Evolutionary conservation across 768 basidiomycete species (phyloP), one percentile per base, ranked within the genome.

Genomic region (Stropharia rugosoannulata): DNA sequence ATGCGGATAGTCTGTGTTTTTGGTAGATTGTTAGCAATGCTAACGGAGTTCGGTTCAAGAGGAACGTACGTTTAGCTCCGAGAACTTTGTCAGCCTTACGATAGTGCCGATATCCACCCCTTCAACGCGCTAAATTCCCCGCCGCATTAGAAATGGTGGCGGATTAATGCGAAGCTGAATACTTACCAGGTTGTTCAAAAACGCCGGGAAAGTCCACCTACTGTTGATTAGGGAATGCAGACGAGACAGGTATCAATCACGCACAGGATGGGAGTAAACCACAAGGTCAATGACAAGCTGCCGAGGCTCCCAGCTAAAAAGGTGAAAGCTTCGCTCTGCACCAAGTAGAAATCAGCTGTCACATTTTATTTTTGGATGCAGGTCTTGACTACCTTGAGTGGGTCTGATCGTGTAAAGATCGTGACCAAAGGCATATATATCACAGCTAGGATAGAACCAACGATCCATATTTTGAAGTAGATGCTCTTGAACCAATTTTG

Each of bases 401-500:
- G 79, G 61, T 91, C 78, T 0, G 65, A 42, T 19, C 85, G 81
- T 0, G 86, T 86, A 50, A 90, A 70, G 36, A 83, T 78, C 5
- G 89, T 84, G 9, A 91, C 77, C 37, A 87, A 66, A 1, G 90
- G 90, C 83, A 93, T 85, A 64, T 81, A 86, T 12, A 80, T 56
- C 4, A 90, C 54, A 0, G 87, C 86, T 10, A 81, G 38, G 13
- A 72, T 43, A 7, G 90, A 89, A 10, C 91, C 90, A 22, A 79
- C 58, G 13, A 80, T 70, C 92, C 91, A 93, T 2, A 74, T 73
- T 68, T 81, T 89, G 77, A 91, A 93, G 62, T 91, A 90, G 16
- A 73, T 58, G 63, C 83, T 90, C 15, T 75, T 72, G 73, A 93
- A 93, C 91, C 91, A 94, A 62, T 89, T 80, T 63, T 82, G 85